Percentiles rank a stretch among this genome's conserved stretches.
Evolutionary conservation across 306 rosid species (phyloP).

Genomic region (Carpinus fangiana): DNA sequence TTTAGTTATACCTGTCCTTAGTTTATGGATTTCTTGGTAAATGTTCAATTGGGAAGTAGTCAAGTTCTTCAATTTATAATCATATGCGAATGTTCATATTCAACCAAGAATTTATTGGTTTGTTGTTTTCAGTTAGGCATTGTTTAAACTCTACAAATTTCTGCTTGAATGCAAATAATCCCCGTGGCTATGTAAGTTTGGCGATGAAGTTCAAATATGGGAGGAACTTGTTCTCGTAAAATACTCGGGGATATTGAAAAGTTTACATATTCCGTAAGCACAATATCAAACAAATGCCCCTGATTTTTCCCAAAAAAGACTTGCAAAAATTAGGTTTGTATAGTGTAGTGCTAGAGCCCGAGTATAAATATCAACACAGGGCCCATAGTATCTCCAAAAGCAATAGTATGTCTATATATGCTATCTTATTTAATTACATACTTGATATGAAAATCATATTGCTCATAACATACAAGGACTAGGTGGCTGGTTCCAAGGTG

Average conservation of each 20-base stretch:
- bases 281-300: neutral
- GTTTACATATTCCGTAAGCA: neutral
- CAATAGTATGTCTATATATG: neutral
- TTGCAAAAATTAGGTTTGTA: neutral
- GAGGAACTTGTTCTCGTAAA: neutral
- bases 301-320: neutral
- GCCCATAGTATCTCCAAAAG: neutral
- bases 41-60: neutral
- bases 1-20: neutral
- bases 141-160: slow-evolving; percentile 11
- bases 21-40: neutral
- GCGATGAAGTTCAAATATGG: neutral
- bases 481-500: neutral
- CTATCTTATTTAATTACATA: neutral
- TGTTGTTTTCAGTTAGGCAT: slow-evolving; percentile 1
- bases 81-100: neutral
- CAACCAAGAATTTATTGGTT: neutral
- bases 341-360: neutral
- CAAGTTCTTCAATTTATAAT: neutral
- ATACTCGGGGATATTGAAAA: neutral
- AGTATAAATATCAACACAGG: neutral
- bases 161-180: slow-evolving; percentile 30
- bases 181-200: slow-evolving; percentile 64
- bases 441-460: neutral
- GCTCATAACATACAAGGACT: neutral